Evolutionary conservation across 2,329 filamentous ascomycete species (phyloP), one percentile per base, ranked within the genome.

Genomic region (Chalara sp.): DNA sequence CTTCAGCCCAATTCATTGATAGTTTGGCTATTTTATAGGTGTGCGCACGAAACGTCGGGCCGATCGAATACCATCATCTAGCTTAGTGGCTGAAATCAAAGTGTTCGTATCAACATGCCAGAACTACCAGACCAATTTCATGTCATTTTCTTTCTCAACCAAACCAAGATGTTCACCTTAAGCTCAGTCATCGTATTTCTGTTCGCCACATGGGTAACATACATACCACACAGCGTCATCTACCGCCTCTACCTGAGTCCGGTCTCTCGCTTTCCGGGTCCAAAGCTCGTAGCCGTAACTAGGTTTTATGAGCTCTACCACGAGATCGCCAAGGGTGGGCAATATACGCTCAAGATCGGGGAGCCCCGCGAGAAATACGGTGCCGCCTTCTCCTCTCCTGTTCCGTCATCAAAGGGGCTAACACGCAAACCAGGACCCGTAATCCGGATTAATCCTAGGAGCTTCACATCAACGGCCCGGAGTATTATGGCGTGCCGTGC

Each of bases 391-490:
- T 70, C 57, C 74, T 72, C 53, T 70, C 63, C 11, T 70, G 66
- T 56, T 66, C 72, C 49, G 70, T 75, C 28, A 58, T 63, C 41
- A 61, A 69, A 47, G 58, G 75, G 72, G 75, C 57, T 57, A 68
- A 44, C 55, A 61, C 21, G 21, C 21, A 21, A 21, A 55, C 75
- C 73, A 50, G 64, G 63, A 7, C 65, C 67, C 1, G 65, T 70
- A n/a, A 56, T 70, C 33, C 61, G 65, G 12, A 65, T 69, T 44
- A 67, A 62, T 49, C 63, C 2, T 68, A 65, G 59, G 70, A 74
- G 51, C 61, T 74, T 32, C 65, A 73, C 48, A 64, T 72, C 42
- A 58, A 55, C 10, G 60, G 62, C 31, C 59, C 64, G 11, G 48
- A 58, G 43, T 72, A 72, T 56, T 67, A 70, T 50, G 64, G 70